Conservation (phyloP, 1,139 yeast species). For the Keqinozyma sinolaborantium region DNA sequence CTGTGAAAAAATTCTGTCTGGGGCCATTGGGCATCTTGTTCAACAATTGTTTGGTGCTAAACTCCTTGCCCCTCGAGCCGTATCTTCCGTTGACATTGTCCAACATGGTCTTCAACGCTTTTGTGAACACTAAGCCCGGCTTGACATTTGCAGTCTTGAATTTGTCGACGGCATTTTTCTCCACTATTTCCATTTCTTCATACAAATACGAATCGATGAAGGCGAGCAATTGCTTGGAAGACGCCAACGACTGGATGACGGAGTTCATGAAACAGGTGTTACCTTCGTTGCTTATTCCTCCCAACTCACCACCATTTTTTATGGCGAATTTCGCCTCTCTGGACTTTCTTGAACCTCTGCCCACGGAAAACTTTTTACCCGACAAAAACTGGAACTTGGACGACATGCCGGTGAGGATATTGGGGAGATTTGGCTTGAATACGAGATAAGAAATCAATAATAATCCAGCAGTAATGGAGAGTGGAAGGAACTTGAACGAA, state of each 20-base stretch:
- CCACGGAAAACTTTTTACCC: constrained; percentile 6
- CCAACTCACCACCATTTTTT: constrained; percentile 67
- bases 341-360: constrained; percentile 12
- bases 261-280: constrained; percentile 94
- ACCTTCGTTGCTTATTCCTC: constrained; percentile 86
- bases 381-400: constrained; percentile 4
- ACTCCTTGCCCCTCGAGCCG: constrained; percentile 53
- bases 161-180: constrained; percentile 1
- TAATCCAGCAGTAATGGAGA: neutral
- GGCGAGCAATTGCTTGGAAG: constrained; percentile 57
- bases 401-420: neutral
- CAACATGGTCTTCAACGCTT: constrained; percentile 47
- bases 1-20: constrained; percentile 67
- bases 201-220: constrained; percentile 51
- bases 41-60: constrained; percentile 61
- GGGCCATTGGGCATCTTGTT: constrained; percentile 79
- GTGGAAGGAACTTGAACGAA: neutral
- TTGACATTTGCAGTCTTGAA: constrained; percentile 26
- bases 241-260: constrained; percentile 79
- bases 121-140: constrained; percentile 45
- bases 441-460: neutral
- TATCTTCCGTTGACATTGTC: constrained; percentile 56
- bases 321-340: constrained; percentile 36
- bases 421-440: neutral
- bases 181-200: constrained; percentile 18